Base-by-base conservation (phyloP, 1,284 basidiomycete species). In the Sanguinoderma infundibulare region DNA sequence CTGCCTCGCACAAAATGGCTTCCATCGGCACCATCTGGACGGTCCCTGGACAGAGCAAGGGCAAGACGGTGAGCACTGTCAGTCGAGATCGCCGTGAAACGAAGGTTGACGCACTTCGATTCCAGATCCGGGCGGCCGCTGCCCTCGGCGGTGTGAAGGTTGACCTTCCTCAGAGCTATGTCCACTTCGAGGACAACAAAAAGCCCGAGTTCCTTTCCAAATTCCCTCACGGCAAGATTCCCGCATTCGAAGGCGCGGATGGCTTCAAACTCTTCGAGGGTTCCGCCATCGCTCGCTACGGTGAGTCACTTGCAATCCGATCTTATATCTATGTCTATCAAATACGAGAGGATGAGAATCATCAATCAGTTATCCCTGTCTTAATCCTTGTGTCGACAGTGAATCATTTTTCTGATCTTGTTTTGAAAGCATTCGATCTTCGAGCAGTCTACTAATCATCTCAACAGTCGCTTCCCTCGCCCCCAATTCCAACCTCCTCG, bases 211-310 rank as follows among this genome's bases (percentile, higher is more conserved):
- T 90, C 79, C 77, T 90, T 57, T 73, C 81, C 67, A 95, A 95
- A 76, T 95, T 94, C 79, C 89, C 92, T 47, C 83, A 86, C 67
- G 93, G 91, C 65, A 94, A 93, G 82, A 87, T 96, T 69, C 96
- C 97, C 44, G 89, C 89, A 38, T 87, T 93, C 60, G 92, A 95
- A 76, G 81, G 82, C 55, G 77, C 82, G 46, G 89, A 97, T 75
- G 95, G 95, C 63, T 87, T 95, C 82, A 82, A 81, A 70, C 80
- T 98, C 65, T 86, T 87, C 70, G 96, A 98, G 83, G 82, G 84
- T 59, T 77, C 81, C 63, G 89, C 95, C 61, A 95, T 98, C 75
- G 90, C 93, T 55, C 89, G 87, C 67, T 96, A 98, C 80, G 72
- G 96, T 98, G 79, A 88, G 96, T 69, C 64, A 44, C 36, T 12